Conservation (phyloP, 2,329 filamentous ascomycete genomes). For the Phoma sp. region DNA sequence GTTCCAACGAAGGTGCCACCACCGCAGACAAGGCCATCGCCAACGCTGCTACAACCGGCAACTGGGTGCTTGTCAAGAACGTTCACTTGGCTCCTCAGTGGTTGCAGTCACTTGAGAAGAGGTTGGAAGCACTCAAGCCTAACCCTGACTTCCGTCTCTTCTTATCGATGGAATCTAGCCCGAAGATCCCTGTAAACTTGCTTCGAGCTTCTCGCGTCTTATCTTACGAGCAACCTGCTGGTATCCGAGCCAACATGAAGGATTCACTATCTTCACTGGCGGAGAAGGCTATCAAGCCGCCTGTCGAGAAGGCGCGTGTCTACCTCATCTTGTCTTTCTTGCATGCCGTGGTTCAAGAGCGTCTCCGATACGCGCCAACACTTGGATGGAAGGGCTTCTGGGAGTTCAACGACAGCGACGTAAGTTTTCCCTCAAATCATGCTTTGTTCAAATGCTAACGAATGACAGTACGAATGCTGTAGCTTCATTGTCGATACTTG, state of each 20-base stretch:
- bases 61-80: conserved; percentile 98
- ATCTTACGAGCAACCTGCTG: conserved; percentile 98
- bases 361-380: conserved; percentile 89
- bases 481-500: conserved; percentile 95
- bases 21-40: conserved; percentile 95
- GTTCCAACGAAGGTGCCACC: conserved; percentile 90
- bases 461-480: conserved; percentile 86
- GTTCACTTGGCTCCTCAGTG: conserved; percentile 95
- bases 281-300: conserved; percentile 76
- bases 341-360: conserved; percentile 94
- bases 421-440: conserved; percentile 62
- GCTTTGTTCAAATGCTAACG: conserved; percentile 39
- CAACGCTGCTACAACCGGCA: conserved; percentile 88
- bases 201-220: conserved; percentile 91
- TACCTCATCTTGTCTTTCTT: conserved; percentile 93
- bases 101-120: conserved; percentile 96
- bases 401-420: conserved; percentile 99
- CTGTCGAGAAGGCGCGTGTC: conserved; percentile 87
- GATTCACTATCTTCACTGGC: conserved; percentile 89
- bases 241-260: conserved; percentile 97
- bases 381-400: conserved; percentile 99
- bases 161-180: conserved; percentile 96
- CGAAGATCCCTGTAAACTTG: conserved; percentile 95
- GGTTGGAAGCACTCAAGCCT: conserved; percentile 92
- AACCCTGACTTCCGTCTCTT: conserved; percentile 93